Evolutionary conservation across 2,329 filamentous ascomycete genomes (phyloP), one percentile per base, ranked within the genome.

Genomic region (Penicillium psychrosexuale): DNA sequence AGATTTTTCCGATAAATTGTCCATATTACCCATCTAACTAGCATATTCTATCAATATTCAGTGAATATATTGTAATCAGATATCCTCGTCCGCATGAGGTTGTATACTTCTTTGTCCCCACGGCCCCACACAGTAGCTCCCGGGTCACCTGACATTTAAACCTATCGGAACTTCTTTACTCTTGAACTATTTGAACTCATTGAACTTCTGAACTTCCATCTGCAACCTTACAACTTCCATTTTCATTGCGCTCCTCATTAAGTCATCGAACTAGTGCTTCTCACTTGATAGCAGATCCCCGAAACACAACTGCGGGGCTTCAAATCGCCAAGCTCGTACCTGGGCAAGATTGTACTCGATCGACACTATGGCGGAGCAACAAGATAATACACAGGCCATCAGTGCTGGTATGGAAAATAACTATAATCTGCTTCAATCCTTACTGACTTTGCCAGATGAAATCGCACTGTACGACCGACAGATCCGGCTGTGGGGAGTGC

Each of bases 401-500:
- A 72, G 71, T 50, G 70, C 73, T 43, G 71, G 71, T 70, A 61
- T 57, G 66, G 7, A 3, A 7, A 34, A 30, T 30, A 2, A 36
- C 0, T 27, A 24, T 9, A 39, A 34, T 12, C 2, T 22, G 3
- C 45, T 22, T n/a, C 49, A n/a, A 36, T 19, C 17, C 12, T 30
- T 53, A 43, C 36, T 38, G 47, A 46, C 48, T 31, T 30, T 8
- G 12, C 60, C 59, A 90, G 94, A 97, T 74, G 94, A 99, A 71
- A 96, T 97, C 68, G 94, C 93, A 13, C 85, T 97, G 6, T 99
- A 99, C 72, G 94, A 99, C 76, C 87, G 94, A 47, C 94, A 99
- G 73, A 97, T 99, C 67, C 88, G 94, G 51, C 85, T 99, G 30
- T 99, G 94, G 94, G 94, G 94, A 40, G 90, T 97, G 69, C 87